Evolutionary conservation across 768 basidiomycete genomes (phyloP), one percentile per base, ranked within the genome.

Genomic region (Pleurotus tuoliensis): DNA sequence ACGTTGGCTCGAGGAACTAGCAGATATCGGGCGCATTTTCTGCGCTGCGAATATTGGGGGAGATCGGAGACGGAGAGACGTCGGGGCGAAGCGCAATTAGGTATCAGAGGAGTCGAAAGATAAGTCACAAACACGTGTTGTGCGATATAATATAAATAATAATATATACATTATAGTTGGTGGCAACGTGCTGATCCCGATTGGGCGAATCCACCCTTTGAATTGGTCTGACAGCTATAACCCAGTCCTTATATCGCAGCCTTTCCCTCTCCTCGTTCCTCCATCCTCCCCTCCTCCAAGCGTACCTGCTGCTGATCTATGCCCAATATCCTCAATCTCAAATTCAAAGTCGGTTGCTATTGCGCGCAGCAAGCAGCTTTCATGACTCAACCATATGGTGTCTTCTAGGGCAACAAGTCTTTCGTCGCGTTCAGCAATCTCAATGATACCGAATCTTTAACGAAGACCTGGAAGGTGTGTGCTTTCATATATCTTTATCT

Each of bases 401-500:
- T 63, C 46, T 51, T 67, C 80, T 41, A 92, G 91, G 89, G 92
- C 74, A 94, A 94, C 84, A 94, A 93, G 79, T 93, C 92, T 69
- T 94, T 94, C 71, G 89, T 93, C 71, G 90, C 92, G 59, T 94
- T 94, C 76, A 89, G 88, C 71, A 91, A 92, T 75, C 82, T 94
- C 73, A 75, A 82, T 75, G 92, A 94, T 75, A 78, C 82, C 53
- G 92, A 94, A 69, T 81, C 90, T 57, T 76, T 94, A 69, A 90
- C 92, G 51, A 90, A 86, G 79, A 94, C 92, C 63, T 94, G 92
- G 92, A 92, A 93, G 82, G 92, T 89, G 3, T 55, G 72, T 68
- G 45, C 52, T 40, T 18, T 50, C 62, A 46, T 30, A 49, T 57
- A 50, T 54, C 20, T 20, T n/a, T 53, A 59, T 46, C 44, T 4